Conservation (phyloP, 2,329 filamentous ascomycete species). For the Pestalotiopsis sp. region DNA sequence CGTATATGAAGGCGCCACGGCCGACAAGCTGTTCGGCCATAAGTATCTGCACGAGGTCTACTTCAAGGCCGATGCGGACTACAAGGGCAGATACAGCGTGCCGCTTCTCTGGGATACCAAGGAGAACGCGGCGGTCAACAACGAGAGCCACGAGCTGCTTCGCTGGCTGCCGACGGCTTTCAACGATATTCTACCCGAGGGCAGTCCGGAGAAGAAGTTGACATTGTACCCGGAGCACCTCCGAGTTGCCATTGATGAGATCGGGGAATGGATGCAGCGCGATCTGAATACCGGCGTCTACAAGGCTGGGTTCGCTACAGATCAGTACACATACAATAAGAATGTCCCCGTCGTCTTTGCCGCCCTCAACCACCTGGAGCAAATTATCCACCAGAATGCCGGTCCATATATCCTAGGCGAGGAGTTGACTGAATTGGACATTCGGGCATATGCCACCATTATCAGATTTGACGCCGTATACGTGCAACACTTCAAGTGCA, state of each 20-base stretch:
- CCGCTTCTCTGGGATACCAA: slow-evolving; percentile 64
- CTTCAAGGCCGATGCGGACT: slow-evolving; percentile 59
- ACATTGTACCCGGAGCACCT: slow-evolving; percentile 55
- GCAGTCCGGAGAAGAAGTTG: slow-evolving; percentile 35
- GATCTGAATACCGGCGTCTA: slow-evolving; percentile 63
- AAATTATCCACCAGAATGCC: slow-evolving; percentile 30
- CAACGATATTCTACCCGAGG: slow-evolving; percentile 43
- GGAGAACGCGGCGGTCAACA: slow-evolving; percentile 56
- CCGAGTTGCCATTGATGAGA: slow-evolving; percentile 48
- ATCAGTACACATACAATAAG: slow-evolving; percentile 56
- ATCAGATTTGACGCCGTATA: slow-evolving; percentile 63
- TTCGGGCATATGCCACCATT: slow-evolving; percentile 56
- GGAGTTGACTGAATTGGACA: slow-evolving; percentile 58
- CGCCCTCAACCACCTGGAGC: slow-evolving; percentile 59
- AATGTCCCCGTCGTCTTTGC: slow-evolving; percentile 56
- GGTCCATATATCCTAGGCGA: slow-evolving; percentile 57
- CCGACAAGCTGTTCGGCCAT: slow-evolving; percentile 59
- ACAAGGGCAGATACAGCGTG: slow-evolving; percentile 61
- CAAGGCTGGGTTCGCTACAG: slow-evolving; percentile 57
- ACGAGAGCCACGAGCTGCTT: slow-evolving; percentile 60
- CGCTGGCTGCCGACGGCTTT: slow-evolving; percentile 59
- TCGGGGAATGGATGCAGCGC: slow-evolving; percentile 53
- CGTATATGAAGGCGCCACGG: slow-evolving; percentile 59
- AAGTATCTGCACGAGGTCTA: slow-evolving; percentile 63
- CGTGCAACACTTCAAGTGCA: slow-evolving; percentile 68